Evolutionary conservation across 768 basidiomycete species (phyloP), one percentile per base, ranked within the genome.

Genomic region (Panaeolus cyanescens): DNA sequence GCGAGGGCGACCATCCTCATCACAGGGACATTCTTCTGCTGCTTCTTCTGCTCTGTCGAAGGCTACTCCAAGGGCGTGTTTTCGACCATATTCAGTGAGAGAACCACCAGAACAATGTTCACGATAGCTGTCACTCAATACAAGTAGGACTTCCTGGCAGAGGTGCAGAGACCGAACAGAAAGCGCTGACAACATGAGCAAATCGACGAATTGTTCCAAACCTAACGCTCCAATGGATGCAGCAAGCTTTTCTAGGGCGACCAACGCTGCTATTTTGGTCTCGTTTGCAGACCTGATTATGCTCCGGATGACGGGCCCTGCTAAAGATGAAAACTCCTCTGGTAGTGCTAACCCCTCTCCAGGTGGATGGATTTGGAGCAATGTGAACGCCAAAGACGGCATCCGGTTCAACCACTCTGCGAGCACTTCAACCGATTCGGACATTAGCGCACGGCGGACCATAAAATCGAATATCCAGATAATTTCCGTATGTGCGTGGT

Each of bases 21-120:
- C 82, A 59, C 87, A 89, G 7, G 87, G 87, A 68, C 87, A 90
- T 64, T 83, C 80, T 60, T 88, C 86, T 1, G 81, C 81, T 5
- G 87, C 88, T 65, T 89, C 88, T 64, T 90, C 87, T 1, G 85
- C 85, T 12, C 85, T 79, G 61, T 89, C 88, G 59, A 87, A 87
- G 1, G 80, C 81, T 30, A 89, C 77, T 5, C 80, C 82, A 1
- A 89, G 76, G 0, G 83, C 82, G 32, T 86, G 80, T 56, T 83
- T 84, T 64, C 83, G 82, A 1, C 79, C 80, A 65, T 89, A 85
- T n/a, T 69, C 67, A 39, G 72, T 63, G 0, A 72, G 64, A 0
- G 70, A 59, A 5, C 75, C 65, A 2, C 61, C 39, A 0, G 67
- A 68, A 13, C 70, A 66, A 4, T 69, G 59, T 3, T 71, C 57